phyloP scores from a whole-genome alignment of 495 filamentous ascomycete genomes.

The Friedmanniomyces simplex region DNA sequence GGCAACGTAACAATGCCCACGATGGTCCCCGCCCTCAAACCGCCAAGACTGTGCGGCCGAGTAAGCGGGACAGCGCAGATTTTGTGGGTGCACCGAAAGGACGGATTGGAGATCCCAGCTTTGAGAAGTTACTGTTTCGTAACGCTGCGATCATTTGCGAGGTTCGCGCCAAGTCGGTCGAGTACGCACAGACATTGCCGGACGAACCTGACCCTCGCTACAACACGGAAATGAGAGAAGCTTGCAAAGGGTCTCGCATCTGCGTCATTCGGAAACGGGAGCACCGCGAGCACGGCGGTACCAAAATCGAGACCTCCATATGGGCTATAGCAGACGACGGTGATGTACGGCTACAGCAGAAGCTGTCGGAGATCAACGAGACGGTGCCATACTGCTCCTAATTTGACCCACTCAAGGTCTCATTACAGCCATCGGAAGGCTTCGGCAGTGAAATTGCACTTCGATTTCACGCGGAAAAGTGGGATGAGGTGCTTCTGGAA shows the following conservation, averaged over 20 bases:
- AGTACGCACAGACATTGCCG: slow-evolving; percentile 25
- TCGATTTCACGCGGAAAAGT: slow-evolving; percentile 23
- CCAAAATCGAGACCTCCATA: slow-evolving; percentile 28
- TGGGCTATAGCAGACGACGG: slow-evolving; percentile 32
- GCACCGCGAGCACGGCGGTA: slow-evolving; percentile 13
- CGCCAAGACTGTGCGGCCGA: not conserved
- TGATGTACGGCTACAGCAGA: slow-evolving; percentile 30
- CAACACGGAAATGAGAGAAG: slow-evolving; percentile 27
- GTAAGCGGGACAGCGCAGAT: not conserved
- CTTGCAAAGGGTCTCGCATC: slow-evolving; percentile 21
- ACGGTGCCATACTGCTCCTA: slow-evolving; percentile 33
- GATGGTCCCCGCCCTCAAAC: not conserved
- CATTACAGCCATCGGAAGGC: slow-evolving; percentile 21
- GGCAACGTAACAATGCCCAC: not conserved
- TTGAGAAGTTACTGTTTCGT: slow-evolving; percentile 29
- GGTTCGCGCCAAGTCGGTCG: slow-evolving; percentile 25
- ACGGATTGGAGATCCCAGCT: slow-evolving; percentile 2
- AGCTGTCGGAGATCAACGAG: slow-evolving; percentile 28
- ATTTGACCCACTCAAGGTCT: slow-evolving; percentile 30
- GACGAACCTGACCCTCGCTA: slow-evolving; percentile 23
- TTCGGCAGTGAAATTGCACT: slow-evolving; percentile 9
- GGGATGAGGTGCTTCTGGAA: slow-evolving; percentile 12
- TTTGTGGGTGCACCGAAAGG: not conserved
- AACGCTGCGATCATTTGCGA: slow-evolving; percentile 32
- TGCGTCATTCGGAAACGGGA: slow-evolving; percentile 31